Evolutionary conservation across 139 green algal species (phyloP).

Genomic region (Astrephomene gubernaculifera): DNA sequence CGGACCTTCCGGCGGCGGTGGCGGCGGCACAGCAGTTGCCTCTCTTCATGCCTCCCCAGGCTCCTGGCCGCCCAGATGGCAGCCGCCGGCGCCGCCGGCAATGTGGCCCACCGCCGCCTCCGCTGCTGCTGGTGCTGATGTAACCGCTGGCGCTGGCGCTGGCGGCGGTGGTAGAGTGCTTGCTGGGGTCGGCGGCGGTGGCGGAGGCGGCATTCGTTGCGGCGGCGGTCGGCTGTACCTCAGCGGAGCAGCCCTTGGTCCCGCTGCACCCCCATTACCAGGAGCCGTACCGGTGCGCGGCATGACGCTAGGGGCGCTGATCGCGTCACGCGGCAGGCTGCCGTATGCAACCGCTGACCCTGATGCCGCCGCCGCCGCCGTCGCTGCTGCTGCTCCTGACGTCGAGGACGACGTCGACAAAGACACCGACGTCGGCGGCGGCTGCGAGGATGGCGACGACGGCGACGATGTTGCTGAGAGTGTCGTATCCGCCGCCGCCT

Average conservation of each 20-base stretch:
- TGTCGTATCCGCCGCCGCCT: too few species aligned
- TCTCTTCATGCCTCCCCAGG: background rate
- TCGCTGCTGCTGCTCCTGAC: background rate
- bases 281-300: background rate
- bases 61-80: conserved; percentile 9
- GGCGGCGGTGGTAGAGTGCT: background rate
- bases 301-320: conserved; percentile 26
- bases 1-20: background rate
- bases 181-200: too few species aligned
- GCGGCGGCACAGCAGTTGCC: background rate
- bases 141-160: background rate
- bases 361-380: background rate
- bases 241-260: too few species aligned
- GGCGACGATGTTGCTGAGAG: background rate
- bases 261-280: too few species aligned
- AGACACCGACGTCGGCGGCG: background rate
- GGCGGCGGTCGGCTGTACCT: background rate
- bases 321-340: background rate
- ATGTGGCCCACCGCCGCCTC: background rate
- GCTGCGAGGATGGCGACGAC: background rate
- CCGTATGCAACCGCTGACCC: background rate
- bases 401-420: background rate
- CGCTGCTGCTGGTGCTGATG: background rate
- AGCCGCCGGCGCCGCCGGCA: background rate
- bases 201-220: background rate